Evolutionary conservation across 345 rosid genomes (phyloP), one percentile per base, ranked within the genome.

Genomic region (Chamaenerion angustifolium): DNA sequence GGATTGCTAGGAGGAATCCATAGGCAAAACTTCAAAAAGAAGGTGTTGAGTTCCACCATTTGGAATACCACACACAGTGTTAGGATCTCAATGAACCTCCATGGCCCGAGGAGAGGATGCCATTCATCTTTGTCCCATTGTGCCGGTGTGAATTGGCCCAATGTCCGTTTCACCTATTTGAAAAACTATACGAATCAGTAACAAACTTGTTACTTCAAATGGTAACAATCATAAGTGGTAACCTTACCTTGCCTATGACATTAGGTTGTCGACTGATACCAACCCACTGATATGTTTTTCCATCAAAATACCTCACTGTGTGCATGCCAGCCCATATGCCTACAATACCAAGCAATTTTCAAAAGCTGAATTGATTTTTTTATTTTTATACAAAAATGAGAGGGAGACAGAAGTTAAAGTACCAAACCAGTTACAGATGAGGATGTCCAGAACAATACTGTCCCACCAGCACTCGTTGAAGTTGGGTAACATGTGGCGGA

Each of bases 391-490:
- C 11, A 45, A 12, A 11, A 17, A 23, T 13, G 10, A 19, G 44
- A 2, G n/a, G 0, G 12, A 6, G 42, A 23, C 21, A 54, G 42
- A 12, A 19, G 57, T 57, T 53, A 70, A 53, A 93, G 76, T 69
- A 92, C 99, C 96, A 73, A 92, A 92, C 95, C 96, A 88, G 70
- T 92, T 92, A 83, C 99, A 92, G 56, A 83, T 82, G 67, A 88
- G 58, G 60, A 92, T 92, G 68, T 92, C 96, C 49, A 92, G 94
- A 75, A 92, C 57, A 65, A 92, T 82, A 73, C 98, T 84, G 70
- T 92, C 98, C 96, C 98, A 92, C 98, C 98, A 92, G 86, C 98
- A 92, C 67, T 92, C 99, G 46, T 82, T 92, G 81, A 92, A 92
- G 77, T 92, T 92, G n/a, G 98, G 96, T 59, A 92, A 67, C 98